Base-by-base conservation (phyloP, 2,329 filamentous ascomycete species). In the Pseudogymnoascus sp. region DNA sequence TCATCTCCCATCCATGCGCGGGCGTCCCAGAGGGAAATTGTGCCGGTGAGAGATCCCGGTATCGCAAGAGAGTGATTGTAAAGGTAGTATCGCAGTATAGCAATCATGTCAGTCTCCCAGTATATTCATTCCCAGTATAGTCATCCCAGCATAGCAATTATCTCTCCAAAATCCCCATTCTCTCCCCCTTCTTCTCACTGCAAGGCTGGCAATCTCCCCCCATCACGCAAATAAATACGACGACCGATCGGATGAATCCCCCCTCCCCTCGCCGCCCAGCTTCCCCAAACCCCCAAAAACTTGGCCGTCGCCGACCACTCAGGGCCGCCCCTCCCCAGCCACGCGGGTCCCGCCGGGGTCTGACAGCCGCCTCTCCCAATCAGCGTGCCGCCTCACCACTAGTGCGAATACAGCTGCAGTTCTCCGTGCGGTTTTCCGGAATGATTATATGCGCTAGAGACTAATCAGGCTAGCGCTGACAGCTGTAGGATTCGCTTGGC, bases 1-100 rank as follows among this genome's bases (percentile, higher is more conserved):
- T 55, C 49, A 55, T 55, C 49, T 55, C 49, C 49, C 49, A 55
- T 21, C 29, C 49, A 55, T 55, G 49, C 49, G 29, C 14, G n/a
- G 6, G 6, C 14, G 16, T 52, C 21, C 49, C 10, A 33, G 43
- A 4, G 49, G n/a, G 49, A 12, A 33, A 33, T 33, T 55, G 45
- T 55, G 10, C 21, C 19, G 6, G 41, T 45, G 16, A 3, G 3
- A 4, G 3, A 52, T 16, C 45, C n/a, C 43, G 26, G 43, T n/a
- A n/a, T 29, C 6, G 2, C 29, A 55, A 26, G n/a, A n/a, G 23
- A n/a, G 21, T 8, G 14, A 14, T 23, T 43, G 41, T 23, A 19
- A 33, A 33, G 8, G 10, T 11, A 33, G 31, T 23, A 19, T 12
- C 39, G 16, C 37, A 39, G 37, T 8, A 8, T 39, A 41, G 7